phyloP scores from a whole-genome alignment of 78 protist species.

The Dictyostelium intermedium region DNA sequence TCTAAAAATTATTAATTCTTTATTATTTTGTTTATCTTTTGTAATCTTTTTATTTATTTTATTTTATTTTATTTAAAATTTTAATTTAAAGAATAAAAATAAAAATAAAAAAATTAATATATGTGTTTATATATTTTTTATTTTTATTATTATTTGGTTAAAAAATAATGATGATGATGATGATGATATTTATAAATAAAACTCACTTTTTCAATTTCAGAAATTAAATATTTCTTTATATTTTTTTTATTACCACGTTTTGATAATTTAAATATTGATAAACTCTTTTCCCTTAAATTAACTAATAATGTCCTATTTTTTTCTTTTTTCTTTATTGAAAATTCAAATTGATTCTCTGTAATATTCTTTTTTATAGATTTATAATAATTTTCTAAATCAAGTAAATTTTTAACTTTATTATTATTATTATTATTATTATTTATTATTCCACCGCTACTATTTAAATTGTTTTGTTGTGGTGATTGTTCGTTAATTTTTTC shows the following conservation, averaged over 20 bases:
- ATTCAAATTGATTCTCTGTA: conserved; percentile 56
- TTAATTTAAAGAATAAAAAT: too few species aligned
- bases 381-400: conserved; percentile 46
- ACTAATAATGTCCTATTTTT: conserved; percentile 19
- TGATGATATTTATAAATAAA: too few species aligned
- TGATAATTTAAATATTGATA: conserved; percentile 30
- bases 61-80: too few species aligned
- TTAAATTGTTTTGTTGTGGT: background rate
- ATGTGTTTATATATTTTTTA: too few species aligned
- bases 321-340: conserved; percentile 30
- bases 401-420: conserved; percentile 3
- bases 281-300: conserved; percentile 9
- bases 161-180: too few species aligned
- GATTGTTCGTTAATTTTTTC: background rate
- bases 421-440: too few species aligned
- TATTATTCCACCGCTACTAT: background rate
- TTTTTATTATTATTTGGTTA: too few species aligned
- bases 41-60: background rate
- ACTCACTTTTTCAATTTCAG: background rate
- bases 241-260: conserved; percentile 39
- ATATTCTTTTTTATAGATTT: conserved; percentile 46
- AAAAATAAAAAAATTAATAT: too few species aligned
- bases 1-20: background rate
- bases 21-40: background rate
- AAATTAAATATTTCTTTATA: background rate